Base-by-base conservation (phyloP, 2,329 filamentous ascomycete species). In the Tolypocladium inflatum region DNA sequence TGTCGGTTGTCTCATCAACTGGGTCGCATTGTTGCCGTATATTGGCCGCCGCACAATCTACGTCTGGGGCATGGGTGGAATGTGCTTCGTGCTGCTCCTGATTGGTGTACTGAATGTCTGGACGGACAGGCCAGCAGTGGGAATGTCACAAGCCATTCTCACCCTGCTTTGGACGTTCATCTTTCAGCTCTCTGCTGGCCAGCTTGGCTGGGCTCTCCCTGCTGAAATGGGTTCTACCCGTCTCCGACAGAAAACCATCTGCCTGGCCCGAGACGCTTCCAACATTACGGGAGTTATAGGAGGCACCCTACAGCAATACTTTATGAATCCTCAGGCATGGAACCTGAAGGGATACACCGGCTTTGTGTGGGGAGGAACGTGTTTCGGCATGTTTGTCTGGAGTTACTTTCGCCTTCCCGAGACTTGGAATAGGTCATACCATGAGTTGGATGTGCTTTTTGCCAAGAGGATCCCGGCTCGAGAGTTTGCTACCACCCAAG, bases 371-470 rank as follows among this genome's bases (percentile, higher is more conserved):
- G 64, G 63, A 2, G 59, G 59, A n/a, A 68, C 65, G 2, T 61
- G 63, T 13, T 62, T 66, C 15, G 5, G 63, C 4, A 63, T 68
- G 9, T 66, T 69, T 10, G 37, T 66, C 19, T 71, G 69, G 70
- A 68, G 79, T 59, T 78, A 74, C 59, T 74, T 80, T 64, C 78
- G 76, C 23, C 67, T 81, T 9, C 79, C 79, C 6, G 81, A 84
- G 66, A 76, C 79, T 0, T 77, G 76, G 48, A 77, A 73, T 2
- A 73, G 78, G 26, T 79, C 77, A 0, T 77, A 80, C 52, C 78
- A 80, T 62, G 80, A 83, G 67, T 71, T 84, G 1, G 80, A 83
- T 56, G 70, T 78, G 13, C 64, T 84, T 48, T 84, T 84, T 65
- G 71, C 75, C 48, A 69, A 68, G 41, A 66, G 62, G 54, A 66